Evolutionary conservation across 805 yeast species (phyloP), one percentile per base, ranked within the genome.

Genomic region (Sugiyamaella qingdaonensis): DNA sequence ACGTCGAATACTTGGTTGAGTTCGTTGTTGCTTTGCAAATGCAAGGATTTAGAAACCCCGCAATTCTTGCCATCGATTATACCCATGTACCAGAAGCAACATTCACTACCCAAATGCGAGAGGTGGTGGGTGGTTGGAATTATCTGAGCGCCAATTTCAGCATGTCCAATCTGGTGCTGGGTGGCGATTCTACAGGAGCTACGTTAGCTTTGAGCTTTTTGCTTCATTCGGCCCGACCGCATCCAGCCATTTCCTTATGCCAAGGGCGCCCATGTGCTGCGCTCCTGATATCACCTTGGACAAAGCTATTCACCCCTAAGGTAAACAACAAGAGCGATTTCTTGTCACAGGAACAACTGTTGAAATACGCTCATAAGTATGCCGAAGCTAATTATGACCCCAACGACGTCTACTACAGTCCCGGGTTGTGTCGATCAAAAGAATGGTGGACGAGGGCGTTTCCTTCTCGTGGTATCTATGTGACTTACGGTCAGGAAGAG

Each of bases 171-270:
- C 45, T 66, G 2, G 63, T 75, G 2, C 44, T 76, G 3, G 60
- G 68, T 47, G 83, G 82, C 0, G 81, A 79, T 49, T 77, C 81
- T 0, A 62, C 71, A 2, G 83, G 84, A 1, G 81, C 77, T 0
- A 74, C 73, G n/a, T 55, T 76, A 36, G 65, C 68, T 2, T 55
- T 77, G 46, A 60, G 73, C 10, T 58, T 74, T 49, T 51, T 77
- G 48, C 64, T 74, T 16, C 74, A 72, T 56, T 60, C 70, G 31
- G 64, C 68, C n/a, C 41, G 58, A n/a, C 75, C 78, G 0, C 56
- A 58, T 14, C 62, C 59, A 29, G 57, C 44, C 2, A 55, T 56
- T 8, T 46, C 55, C 1, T 49, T 50, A 51, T 51, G 4, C 19
- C 48, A 24, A 19, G 29, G 35, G 32, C 32, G 32, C 13, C 76